phyloP scores from a whole-genome alignment of 139 green algal genomes.

The Eudorina sp. region DNA sequence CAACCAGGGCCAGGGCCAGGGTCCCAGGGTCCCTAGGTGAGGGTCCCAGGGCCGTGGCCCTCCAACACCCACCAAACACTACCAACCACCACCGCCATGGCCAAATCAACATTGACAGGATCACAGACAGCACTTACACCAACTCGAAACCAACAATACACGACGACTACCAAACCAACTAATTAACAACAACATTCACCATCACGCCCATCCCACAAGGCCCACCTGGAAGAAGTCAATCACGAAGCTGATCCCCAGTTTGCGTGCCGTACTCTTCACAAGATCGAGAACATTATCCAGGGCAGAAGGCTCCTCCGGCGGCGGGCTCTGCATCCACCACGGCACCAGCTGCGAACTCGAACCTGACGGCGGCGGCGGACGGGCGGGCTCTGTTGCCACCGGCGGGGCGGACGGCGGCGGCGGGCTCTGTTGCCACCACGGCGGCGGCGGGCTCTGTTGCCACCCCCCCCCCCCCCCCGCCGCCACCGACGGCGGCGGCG shows the following conservation, averaged over 20 bases:
- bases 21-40: no score
- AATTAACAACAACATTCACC: neutral
- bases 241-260: neutral
- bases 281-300: neutral
- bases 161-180: no score
- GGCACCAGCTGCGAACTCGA: no score
- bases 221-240: neutral
- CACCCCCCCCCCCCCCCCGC: no score
- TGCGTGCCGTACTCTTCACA: neutral
- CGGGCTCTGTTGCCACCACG: no score
- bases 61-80: neutral
- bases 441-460: no score
- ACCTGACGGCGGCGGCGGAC: neutral
- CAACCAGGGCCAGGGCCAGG: no score
- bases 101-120: neutral
- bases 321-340: neutral
- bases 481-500: no score
- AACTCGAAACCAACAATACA: neutral
- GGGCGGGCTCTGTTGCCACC: no score
- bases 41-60: neutral
- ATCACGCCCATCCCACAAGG: neutral
- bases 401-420: no score
- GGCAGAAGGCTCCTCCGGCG: neutral
- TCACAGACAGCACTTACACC: neutral
- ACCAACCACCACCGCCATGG: no score